A percentile compares a stretch with the other conserved stretches of the same genome.
Conservation (phyloP, 2,329 filamentous ascomycete species). For the Immersiporthe knoxdaviesiana region DNA sequence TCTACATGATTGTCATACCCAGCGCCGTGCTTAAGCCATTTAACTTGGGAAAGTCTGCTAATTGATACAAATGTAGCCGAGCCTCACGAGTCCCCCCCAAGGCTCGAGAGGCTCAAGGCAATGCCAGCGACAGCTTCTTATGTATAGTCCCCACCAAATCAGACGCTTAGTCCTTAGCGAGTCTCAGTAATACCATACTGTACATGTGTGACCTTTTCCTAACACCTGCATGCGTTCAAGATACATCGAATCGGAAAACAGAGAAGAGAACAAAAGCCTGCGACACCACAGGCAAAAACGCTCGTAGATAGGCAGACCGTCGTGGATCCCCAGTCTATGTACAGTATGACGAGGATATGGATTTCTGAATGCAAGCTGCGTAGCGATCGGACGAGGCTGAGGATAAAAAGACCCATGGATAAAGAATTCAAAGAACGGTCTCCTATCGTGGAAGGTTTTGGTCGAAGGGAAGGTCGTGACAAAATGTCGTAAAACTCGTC, state of each 20-base stretch:
- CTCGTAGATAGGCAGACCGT: slow-evolving; percentile 12
- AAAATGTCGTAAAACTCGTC: slow-evolving; percentile 27
- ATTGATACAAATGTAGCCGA: not conserved
- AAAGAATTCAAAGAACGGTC: slow-evolving; percentile 15
- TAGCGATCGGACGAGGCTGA: slow-evolving; percentile 17
- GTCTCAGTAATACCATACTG: slow-evolving; percentile 1
- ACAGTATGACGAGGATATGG: slow-evolving; percentile 20
- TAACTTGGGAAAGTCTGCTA: not conserved
- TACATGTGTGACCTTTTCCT: slow-evolving; percentile 15
- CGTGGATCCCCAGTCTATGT: slow-evolving; percentile 12
- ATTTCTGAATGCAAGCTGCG: slow-evolving; percentile 16
- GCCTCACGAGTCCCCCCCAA: not conserved
- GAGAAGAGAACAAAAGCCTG: not conserved
- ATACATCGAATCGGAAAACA: no score
- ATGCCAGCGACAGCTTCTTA: not conserved
- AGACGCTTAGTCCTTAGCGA: slow-evolving; percentile 15
- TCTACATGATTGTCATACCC: slow-evolving; percentile 9
- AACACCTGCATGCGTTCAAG: slow-evolving; percentile 17
- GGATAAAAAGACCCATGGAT: slow-evolving; percentile 18
- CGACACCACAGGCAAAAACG: slow-evolving; percentile 11
- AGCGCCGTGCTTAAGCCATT: slow-evolving; percentile 8
- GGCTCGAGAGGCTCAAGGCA: not conserved
- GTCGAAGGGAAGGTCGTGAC: slow-evolving; percentile 25
- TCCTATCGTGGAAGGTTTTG: slow-evolving; percentile 16
- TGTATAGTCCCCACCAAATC: not conserved